Evolutionary conservation across 116 monocot genomes (phyloP).

Genomic region (Cymodocea nodosa): DNA sequence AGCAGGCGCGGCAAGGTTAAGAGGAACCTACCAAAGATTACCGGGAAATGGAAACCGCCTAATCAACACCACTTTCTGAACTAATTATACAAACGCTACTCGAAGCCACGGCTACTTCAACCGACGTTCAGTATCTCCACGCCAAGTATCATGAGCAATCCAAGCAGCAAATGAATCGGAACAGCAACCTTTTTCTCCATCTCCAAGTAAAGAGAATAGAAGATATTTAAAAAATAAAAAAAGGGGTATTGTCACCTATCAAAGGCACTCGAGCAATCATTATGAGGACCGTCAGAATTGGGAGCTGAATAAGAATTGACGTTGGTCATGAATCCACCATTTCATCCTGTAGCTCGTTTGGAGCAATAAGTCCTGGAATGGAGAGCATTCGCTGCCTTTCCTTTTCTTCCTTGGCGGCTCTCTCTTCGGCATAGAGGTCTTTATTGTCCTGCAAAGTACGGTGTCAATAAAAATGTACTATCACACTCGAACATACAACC

Average conservation of each 20-base stretch:
- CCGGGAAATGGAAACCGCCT: background rate
- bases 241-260: background rate
- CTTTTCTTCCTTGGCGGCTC: slow-evolving; percentile 72
- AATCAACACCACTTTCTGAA: background rate
- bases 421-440: slow-evolving; percentile 94
- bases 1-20: no score
- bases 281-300: background rate
- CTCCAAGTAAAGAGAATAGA: background rate
- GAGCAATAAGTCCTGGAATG: slow-evolving; percentile 93
- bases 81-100: background rate
- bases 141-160: slow-evolving; percentile 11
- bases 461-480: background rate
- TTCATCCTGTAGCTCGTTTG: slow-evolving; percentile 94
- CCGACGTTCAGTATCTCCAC: background rate
- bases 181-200: background rate
- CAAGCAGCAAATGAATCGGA: slow-evolving; percentile 5
- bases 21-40: no score
- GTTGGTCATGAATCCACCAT: slow-evolving; percentile 72
- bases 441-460: slow-evolving; percentile 70
- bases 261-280: background rate
- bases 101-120: slow-evolving; percentile 2
- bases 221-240: background rate
- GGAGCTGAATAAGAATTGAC: slow-evolving; percentile 1
- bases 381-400: slow-evolving; percentile 93
- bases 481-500: no score